phyloP scores from a whole-genome alignment of 2,329 filamentous ascomycete species.

The Chrysosporium keratinophilum region DNA sequence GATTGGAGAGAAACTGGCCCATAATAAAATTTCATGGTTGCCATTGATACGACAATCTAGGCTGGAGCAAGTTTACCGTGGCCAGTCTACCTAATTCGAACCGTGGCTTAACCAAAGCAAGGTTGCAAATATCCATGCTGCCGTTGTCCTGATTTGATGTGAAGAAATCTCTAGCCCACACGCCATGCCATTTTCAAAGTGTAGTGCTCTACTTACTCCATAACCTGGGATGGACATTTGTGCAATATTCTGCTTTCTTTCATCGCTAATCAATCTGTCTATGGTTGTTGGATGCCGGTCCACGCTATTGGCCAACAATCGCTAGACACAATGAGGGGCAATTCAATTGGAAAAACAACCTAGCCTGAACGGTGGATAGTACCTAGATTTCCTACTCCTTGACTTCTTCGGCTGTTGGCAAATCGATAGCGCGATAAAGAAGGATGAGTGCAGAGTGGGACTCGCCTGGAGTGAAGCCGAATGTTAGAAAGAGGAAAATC shows the following conservation, averaged over 20 bases:
- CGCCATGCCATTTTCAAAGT: no score
- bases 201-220: not conserved
- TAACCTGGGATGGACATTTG: not conserved
- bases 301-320: not conserved
- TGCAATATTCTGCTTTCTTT: no score
- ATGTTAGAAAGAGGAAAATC: not conserved
- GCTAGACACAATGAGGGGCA: no score
- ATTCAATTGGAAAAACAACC: not conserved
- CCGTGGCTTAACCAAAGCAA: no score
- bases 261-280: no score
- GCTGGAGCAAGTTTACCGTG: no score
- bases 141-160: not conserved
- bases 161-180: not conserved
- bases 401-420: slow-evolving; percentile 36
- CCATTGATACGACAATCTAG: no score
- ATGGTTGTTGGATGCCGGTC: no score
- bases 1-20: no score
- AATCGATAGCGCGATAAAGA: slow-evolving; percentile 41
- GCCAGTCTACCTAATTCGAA: no score
- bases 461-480: slow-evolving; percentile 30
- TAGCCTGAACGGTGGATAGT: slow-evolving; percentile 9
- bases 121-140: no score
- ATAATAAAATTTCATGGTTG: no score
- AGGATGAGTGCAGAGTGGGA: slow-evolving; percentile 43
- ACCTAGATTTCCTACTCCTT: slow-evolving; percentile 20